Evolutionary conservation across 495 filamentous ascomycete genomes (phyloP), one percentile per base, ranked within the genome.

Genomic region (Umbilicaria muhlenbergii): DNA sequence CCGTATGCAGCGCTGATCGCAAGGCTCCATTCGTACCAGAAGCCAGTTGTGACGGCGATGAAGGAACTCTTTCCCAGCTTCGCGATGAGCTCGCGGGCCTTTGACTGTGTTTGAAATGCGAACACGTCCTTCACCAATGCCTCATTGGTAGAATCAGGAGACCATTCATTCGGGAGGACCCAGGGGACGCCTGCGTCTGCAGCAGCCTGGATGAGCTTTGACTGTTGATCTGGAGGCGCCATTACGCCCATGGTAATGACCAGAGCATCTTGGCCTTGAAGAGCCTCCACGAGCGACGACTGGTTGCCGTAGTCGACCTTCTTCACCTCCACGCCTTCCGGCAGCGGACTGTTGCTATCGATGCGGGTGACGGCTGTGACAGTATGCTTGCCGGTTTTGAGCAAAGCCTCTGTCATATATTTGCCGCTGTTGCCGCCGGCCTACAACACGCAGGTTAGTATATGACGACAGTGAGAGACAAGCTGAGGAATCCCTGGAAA

Each of bases 161-260:
- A 68, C 47, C 57, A 81, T 37, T 64, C 65, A 55, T 80, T 81
- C 14, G 81, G 79, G 31, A 82, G 51, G 40, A 84, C 54, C 59
- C 73, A 81, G 0, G 54, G 58, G 0, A 84, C 73, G 4, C 68
- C 69, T 1, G 81, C 79, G 34, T 69, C 61, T 4, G 64, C 73
- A 1, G 81, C 81, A 0, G 79, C 79, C 3, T 65, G 49, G 47
- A 80, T 56, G 42, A 83, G 62, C 37, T 65, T 60, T 24, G 41
- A 39, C 13, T 77, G 66, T 1, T 56, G 61, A 1, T 66, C 63
- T 4, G 47, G 50, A 0, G 69, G 58, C 0, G 66, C 65, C 1
- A 15, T 45, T 5, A 60, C 56, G n/a, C 43, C 38, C 45, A 82
- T 51, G 5, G 73, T 77, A 52, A 81, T 78, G 51, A 83, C 59